Evolutionary conservation across 1,284 basidiomycete genomes (phyloP).

Genomic region (Cryptococcus floricola): DNA sequence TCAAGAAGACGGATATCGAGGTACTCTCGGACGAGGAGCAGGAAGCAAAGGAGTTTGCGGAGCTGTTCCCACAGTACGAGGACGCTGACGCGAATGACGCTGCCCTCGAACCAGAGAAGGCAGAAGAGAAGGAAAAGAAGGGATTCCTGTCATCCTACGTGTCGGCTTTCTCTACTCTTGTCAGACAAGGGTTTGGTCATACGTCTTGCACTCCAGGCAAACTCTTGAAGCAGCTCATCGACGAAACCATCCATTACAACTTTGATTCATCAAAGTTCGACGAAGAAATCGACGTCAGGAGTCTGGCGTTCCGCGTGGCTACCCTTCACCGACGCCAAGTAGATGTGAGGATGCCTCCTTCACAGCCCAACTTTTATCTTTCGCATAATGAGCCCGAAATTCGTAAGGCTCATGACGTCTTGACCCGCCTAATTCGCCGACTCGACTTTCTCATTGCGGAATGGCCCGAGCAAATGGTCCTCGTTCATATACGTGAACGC

Average conservation of each 20-base stretch:
- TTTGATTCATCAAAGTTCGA: conserved; percentile 24
- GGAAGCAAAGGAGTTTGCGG: conserved; percentile 75
- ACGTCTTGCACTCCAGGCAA: neutral
- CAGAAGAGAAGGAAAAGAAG: conserved; percentile 1
- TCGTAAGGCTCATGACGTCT: conserved; percentile 57
- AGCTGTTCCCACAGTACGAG: conserved; percentile 77
- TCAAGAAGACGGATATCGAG: conserved; percentile 59
- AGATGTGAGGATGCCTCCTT: conserved; percentile 42
- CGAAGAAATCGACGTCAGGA: conserved; percentile 30
- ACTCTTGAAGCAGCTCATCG: conserved; percentile 18
- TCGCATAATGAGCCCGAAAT: conserved; percentile 70
- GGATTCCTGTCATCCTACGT: conserved; percentile 26
- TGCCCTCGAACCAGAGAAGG: neutral
- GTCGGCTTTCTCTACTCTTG: conserved; percentile 30
- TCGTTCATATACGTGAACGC: conserved; percentile 75
- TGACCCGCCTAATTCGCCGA: conserved; percentile 57
- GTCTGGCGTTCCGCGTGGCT: conserved; percentile 35
- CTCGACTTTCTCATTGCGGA: conserved; percentile 63
- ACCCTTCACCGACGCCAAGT: conserved; percentile 35
- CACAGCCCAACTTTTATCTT: conserved; percentile 70
- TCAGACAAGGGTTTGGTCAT: conserved; percentile 18
- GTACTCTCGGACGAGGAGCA: conserved; percentile 65
- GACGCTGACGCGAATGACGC: conserved; percentile 44
- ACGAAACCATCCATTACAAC: conserved; percentile 18
- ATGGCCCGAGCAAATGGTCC: conserved; percentile 97